These are phyloP conservation scores for Ilex asprella DNA, from an alignment of 257 asterid species.

Conservation along the genomic window DNA sequence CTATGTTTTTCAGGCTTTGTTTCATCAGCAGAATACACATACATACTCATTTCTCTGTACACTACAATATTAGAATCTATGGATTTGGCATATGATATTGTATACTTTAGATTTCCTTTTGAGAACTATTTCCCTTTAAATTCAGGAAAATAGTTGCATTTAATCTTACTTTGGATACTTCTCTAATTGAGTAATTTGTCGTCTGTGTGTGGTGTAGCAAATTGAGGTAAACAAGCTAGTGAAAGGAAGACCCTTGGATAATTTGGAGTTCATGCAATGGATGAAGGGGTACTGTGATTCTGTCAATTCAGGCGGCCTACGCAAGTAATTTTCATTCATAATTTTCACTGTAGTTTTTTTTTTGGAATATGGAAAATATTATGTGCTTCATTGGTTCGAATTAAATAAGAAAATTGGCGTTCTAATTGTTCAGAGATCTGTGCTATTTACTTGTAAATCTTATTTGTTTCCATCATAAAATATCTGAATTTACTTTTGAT, in stretches of 20 bases:
- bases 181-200: conserved; percentile 2
- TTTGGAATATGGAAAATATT: neutral
- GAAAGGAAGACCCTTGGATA: conserved; percentile 86
- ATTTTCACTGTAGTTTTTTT: neutral
- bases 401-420: too few species aligned
- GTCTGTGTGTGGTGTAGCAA: conserved; percentile 30
- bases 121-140: too few species aligned
- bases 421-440: too few species aligned
- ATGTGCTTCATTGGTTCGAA: too few species aligned
- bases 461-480: too few species aligned
- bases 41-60: neutral
- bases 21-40: neutral
- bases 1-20: neutral
- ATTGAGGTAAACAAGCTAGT: conserved; percentile 84
- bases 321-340: conserved; percentile 27
- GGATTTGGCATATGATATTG: too few species aligned
- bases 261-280: conserved; percentile 94
- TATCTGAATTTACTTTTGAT: too few species aligned
- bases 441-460: too few species aligned
- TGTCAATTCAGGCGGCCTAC: conserved; percentile 43
- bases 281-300: conserved; percentile 81
- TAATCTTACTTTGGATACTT: neutral
- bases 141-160: neutral
- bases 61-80: neutral
- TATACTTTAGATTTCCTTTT: too few species aligned